Evolutionary conservation across 148 eudicot genomes (phyloP).

Genomic region (Camellia japonica): DNA sequence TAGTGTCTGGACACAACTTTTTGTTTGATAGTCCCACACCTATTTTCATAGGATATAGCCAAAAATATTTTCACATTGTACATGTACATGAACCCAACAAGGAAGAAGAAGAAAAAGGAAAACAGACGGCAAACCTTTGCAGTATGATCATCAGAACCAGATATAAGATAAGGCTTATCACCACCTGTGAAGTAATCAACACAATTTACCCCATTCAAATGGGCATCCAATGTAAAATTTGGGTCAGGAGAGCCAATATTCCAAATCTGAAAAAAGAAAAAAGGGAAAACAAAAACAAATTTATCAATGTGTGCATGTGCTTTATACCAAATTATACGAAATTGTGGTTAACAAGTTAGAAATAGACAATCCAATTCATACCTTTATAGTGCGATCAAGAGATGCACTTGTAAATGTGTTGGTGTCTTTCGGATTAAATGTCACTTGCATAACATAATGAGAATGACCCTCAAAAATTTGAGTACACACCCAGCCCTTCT

Average conservation of each 20-base stretch:
- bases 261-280: constrained; percentile 63
- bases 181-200: constrained; percentile 90
- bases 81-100: not conserved
- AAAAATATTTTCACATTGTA: constrained; percentile 1
- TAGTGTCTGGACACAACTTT: constrained; percentile 85
- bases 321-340: no score
- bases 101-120: not conserved
- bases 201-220: constrained; percentile 85
- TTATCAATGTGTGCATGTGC: no score
- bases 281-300: no score
- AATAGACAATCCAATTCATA: constrained; percentile 23
- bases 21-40: constrained; percentile 96
- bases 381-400: constrained; percentile 94
- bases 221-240: constrained; percentile 85
- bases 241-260: constrained; percentile 94
- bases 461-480: constrained; percentile 95
- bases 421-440: constrained; percentile 89
- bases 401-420: constrained; percentile 96
- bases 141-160: constrained; percentile 96
- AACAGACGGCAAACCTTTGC: constrained; percentile 57
- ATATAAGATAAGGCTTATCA: constrained; percentile 78
- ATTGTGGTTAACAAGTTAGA: no score
- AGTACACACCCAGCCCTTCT: constrained; percentile 85
- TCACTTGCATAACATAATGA: constrained; percentile 94
- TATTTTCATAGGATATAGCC: constrained; percentile 27